Percentiles rank a stretch among this genome's conserved stretches.
These are phyloP conservation scores for Gilbertella persicaria DNA, from an alignment of 371 early-diverging fungal species.

Conservation along the genomic window DNA sequence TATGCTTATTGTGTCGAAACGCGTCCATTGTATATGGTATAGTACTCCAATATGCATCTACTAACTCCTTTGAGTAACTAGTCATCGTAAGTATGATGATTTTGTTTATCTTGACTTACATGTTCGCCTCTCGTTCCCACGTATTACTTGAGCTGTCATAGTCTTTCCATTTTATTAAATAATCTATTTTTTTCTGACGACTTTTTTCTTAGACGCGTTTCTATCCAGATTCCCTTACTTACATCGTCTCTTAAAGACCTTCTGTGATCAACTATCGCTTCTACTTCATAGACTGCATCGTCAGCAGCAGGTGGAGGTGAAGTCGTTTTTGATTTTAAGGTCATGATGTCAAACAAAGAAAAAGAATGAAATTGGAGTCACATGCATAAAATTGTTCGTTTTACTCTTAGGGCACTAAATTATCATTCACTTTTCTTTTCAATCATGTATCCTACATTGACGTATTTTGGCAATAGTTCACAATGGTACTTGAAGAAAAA, in stretches of 20 bases:
- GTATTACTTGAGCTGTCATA: slow-evolving; percentile 27
- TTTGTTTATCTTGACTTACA: slow-evolving; percentile 15
- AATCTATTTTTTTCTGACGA: slow-evolving; percentile 20
- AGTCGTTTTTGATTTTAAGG: neutral
- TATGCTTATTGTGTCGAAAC: neutral
- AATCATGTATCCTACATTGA: slow-evolving; percentile 8
- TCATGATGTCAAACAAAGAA: neutral
- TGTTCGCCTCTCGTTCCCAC: slow-evolving; percentile 34
- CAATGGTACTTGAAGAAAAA: slow-evolving; percentile 7
- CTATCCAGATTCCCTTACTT: neutral
- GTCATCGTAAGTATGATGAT: neutral
- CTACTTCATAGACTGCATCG: slow-evolving; percentile 33
- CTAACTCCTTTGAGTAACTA: slow-evolving; percentile 13
- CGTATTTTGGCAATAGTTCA: slow-evolving; percentile 1
- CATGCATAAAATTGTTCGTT: neutral
- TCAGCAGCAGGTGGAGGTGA: too few species aligned
- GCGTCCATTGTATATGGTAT: slow-evolving; percentile 2
- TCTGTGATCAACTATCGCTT: slow-evolving; percentile 22
- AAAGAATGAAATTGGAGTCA: neutral
- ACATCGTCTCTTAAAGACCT: slow-evolving; percentile 7
- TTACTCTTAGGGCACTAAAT: neutral
- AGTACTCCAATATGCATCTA: slow-evolving; percentile 11
- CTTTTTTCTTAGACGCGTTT: neutral
- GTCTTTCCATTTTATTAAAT: slow-evolving; percentile 38
- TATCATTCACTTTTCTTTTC: neutral